phyloP scores from a whole-genome alignment of 179 eudicot species.

The Patellifolia procumbens region DNA sequence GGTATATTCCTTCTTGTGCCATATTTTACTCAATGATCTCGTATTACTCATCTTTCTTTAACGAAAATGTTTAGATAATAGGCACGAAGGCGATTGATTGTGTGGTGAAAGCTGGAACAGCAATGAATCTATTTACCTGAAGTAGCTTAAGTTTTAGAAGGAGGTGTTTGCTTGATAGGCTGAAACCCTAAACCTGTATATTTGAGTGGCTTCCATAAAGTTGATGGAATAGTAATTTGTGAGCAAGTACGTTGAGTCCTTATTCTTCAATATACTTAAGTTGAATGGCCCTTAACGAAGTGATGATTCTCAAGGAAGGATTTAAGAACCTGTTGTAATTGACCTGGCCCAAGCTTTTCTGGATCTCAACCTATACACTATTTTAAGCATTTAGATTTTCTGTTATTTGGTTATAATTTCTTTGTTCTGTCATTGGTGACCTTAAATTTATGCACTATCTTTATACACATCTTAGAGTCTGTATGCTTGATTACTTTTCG shows the following conservation, averaged over 20 bases:
- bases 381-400: background rate
- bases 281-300: background rate
- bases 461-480: background rate
- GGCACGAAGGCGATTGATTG: background rate
- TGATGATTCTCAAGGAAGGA: background rate
- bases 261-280: background rate
- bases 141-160: background rate
- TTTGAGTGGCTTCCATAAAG: background rate
- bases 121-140: background rate
- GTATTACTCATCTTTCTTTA: background rate
- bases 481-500: background rate
- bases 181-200: background rate
- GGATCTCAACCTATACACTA: background rate
- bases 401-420: background rate
- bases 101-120: background rate
- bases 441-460: background rate
- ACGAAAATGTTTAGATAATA: background rate
- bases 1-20: conserved; percentile 43
- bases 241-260: background rate
- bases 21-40: background rate
- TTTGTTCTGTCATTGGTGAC: background rate
- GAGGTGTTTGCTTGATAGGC: background rate
- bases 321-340: background rate
- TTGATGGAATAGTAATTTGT: background rate
- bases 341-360: background rate